These are phyloP conservation scores for Stylosanthes scabra DNA, from an alignment of 331 rosid species.

Conservation along the genomic window DNA sequence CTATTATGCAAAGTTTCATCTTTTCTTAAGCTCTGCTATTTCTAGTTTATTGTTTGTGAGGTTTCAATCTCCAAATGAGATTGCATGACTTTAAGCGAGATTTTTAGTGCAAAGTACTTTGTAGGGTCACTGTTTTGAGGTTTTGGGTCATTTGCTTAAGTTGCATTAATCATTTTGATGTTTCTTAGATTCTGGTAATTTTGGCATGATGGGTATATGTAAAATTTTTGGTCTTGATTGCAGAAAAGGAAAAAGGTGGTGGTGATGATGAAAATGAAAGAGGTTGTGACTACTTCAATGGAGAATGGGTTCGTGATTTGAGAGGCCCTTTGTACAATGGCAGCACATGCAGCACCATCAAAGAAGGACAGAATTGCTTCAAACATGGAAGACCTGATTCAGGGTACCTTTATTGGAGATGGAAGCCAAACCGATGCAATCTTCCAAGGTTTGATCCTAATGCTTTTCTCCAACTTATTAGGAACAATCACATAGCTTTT, in stretches of 20 bases:
- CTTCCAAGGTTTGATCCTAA: slow-evolving; percentile 81
- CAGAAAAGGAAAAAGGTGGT: slow-evolving; percentile 48
- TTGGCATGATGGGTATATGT: slow-evolving; percentile 15
- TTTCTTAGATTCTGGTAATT: slow-evolving; percentile 6
- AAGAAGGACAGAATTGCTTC: slow-evolving; percentile 82
- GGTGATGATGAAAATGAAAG: slow-evolving; percentile 8
- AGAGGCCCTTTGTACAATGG: slow-evolving; percentile 83
- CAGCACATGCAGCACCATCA: slow-evolving; percentile 77
- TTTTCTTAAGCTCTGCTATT: slow-evolving; percentile 4
- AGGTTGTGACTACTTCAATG: slow-evolving; percentile 74
- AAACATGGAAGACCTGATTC: slow-evolving; percentile 74
- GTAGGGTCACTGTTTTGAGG: too few species aligned
- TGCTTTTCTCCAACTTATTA: slow-evolving; percentile 57
- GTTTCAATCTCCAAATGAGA: too few species aligned
- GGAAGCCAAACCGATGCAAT: slow-evolving; percentile 75
- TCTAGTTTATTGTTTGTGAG: slow-evolving; percentile 2
- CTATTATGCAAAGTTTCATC: not conserved
- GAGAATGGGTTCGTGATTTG: slow-evolving; percentile 70
- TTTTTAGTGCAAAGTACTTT: too few species aligned
- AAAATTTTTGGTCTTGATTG: slow-evolving; percentile 28
- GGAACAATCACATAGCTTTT: slow-evolving; percentile 74
- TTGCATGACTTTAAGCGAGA: too few species aligned
- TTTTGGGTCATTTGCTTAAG: too few species aligned
- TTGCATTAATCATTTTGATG: too few species aligned
- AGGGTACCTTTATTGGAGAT: slow-evolving; percentile 77